Evolutionary conservation across 495 filamentous ascomycete species (phyloP), one percentile per base, ranked within the genome.

Genomic region (Hypoxylon lienhwacheense): DNA sequence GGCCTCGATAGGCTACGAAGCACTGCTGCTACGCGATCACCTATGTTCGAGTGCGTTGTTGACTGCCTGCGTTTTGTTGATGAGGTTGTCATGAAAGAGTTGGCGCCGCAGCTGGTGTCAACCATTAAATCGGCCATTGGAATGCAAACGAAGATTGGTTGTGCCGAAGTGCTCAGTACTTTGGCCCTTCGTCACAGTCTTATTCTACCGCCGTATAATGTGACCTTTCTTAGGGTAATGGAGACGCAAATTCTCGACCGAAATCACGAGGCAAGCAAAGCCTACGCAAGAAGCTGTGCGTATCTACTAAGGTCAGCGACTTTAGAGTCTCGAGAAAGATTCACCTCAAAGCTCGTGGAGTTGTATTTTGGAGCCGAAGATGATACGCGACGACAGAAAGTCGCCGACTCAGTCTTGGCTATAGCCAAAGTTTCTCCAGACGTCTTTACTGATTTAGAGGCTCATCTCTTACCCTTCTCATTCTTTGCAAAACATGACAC

Each of bases 21-120:
- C 25, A 82, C 76, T n/a, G 84, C 80, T 62, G 87, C 95, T 14
- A 86, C 89, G 20, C 80, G 79, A 7, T 93, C 88, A n/a, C 91
- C 93, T 1, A 85, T 97, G 67, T 91, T 89, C 73, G 93, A 97
- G 69, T 90, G 90, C 15, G 89, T 97, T 60, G 90, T 96, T 50
- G 81, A 90, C 61, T 90, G 89, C 67, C 74, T 98, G 21, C 89
- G 96, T 56, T 81, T 84, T n/a, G 73, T 95, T 5, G 90, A 98
- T 65, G 84, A 83, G 3, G 67, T 70, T 10, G 85, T 85, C 20
- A 90, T 96, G 80, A 75, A 78, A 55, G 76, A 84, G 16, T 73
- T 96, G n/a, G 79, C 86, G 7, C 81, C 81, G 8, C 77, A 71
- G 14, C 76, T 98, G 0, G 83, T 90, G 61, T 81, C 81, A 28